Base-by-base conservation (phyloP, 176 grass and related monocot species). In the Poa annua region DNA sequence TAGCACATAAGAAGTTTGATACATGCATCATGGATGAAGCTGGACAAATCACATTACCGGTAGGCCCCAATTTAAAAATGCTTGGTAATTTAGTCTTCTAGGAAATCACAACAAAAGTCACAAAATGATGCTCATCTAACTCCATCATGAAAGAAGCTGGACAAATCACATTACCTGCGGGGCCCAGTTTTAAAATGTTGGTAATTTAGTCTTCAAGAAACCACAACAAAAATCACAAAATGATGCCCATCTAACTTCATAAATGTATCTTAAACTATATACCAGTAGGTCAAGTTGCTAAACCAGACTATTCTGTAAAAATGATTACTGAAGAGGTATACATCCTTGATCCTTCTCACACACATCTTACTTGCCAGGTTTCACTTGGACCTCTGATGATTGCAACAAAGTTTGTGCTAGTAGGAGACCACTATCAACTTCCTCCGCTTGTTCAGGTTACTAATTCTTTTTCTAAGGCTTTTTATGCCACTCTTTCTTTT, bases 11-110 rank as follows among this genome's bases (percentile, higher is more conserved):
- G 83, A 98, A 95, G 77, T 98, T 98, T 41, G 96, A 98, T 59
- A 90, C 94, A 60, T 98, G 96, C 75, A 98, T 98, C 79, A 95
- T 95, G 90, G 96, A 98, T 83, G 96, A 98, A 86, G 96, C 92
- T 59, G 96, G 96, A n/a, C 96, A 98, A 90, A 98, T 94, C 56
- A 98, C 96, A 80, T 75, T 98, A 52, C 96, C 96, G 57, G 92
- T 98, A 91, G 76, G 79, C 68, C 8, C 55, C 16, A 63, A 50
- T 73, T n/a, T 17, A 38, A 50, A 8, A 89, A 41, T 86, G 35
- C 41, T 60, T 69, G 60, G 60, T 61, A 57, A 61, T 53, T 36
- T 60, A 52, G 15, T 80, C n/a, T 67, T 49, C 24, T 80, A 80
- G 2, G 69, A 67, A 39, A 59, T 33, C 3, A 55, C 13, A 66